A percentile compares a stretch with the other conserved stretches of the same genome.
phyloP scores from a whole-genome alignment of 306 rosid species.

The Dryas octopetala region DNA sequence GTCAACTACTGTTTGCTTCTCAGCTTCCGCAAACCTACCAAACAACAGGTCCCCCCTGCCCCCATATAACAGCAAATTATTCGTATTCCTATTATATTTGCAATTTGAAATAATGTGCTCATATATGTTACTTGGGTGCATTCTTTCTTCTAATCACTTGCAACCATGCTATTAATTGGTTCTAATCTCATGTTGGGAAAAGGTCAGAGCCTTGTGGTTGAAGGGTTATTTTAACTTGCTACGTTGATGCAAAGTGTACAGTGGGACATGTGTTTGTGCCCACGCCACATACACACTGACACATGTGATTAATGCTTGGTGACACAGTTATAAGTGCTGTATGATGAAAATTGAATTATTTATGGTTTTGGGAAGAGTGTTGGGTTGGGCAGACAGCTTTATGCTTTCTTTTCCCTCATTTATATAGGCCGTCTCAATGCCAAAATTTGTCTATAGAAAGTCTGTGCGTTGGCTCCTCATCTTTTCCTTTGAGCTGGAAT shows the following conservation, averaged over 20 bases:
- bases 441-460: no score
- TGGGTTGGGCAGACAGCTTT: no score
- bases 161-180: slow-evolving; percentile 5
- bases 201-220: not conserved
- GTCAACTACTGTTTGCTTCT: slow-evolving; percentile 91
- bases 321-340: no score
- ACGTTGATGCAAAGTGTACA: not conserved
- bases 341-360: not conserved
- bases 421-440: no score
- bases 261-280: not conserved
- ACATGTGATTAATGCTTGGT: not conserved
- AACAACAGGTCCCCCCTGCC: slow-evolving; percentile 72
- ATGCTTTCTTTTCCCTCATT: no score
- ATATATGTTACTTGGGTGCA: not conserved
- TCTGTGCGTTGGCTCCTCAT: no score
- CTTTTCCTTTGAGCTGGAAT: no score
- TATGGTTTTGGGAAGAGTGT: not conserved
- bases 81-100: not conserved
- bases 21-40: slow-evolving; percentile 86
- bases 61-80: not conserved
- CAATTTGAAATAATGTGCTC: slow-evolving; percentile 12
- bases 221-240: not conserved
- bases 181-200: slow-evolving; percentile 1
- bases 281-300: not conserved
- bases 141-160: not conserved